Percentiles rank a stretch among this genome's conserved stretches.
These are phyloP conservation scores for Moringa oleifera DNA, from an alignment of 345 rosid genomes.

Conservation along the genomic window DNA sequence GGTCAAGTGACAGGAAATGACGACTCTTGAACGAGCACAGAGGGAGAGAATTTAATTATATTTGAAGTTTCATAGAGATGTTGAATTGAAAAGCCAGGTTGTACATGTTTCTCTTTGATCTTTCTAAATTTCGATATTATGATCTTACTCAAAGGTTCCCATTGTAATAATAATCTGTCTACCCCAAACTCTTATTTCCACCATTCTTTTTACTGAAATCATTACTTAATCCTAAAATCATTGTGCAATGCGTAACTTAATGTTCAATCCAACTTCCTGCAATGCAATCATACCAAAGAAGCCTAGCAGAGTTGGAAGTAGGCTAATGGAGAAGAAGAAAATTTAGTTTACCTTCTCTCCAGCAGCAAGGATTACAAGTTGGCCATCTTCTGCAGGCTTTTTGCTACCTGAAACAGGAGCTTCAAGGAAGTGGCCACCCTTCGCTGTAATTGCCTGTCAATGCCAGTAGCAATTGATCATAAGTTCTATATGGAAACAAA, in stretches of 20 bases:
- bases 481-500: neutral
- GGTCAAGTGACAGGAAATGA: neutral
- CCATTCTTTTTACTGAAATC: neutral
- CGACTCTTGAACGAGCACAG: neutral
- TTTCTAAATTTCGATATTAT: neutral
- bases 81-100: neutral
- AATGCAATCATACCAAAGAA: neutral
- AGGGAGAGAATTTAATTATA: neutral
- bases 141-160: neutral
- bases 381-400: conserved; percentile 97
- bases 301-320: neutral
- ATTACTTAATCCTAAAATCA: neutral
- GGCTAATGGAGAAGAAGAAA: neutral
- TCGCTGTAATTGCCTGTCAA: conserved; percentile 64
- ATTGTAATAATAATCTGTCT: too few relatives aligned
- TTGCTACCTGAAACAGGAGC: conserved; percentile 98
- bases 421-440: conserved; percentile 79
- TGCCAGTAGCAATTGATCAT: conserved; percentile 4
- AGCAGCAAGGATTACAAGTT: conserved; percentile 87
- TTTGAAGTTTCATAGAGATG: neutral
- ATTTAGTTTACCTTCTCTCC: conserved; percentile 68
- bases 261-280: neutral
- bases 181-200: too few relatives aligned
- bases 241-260: neutral
- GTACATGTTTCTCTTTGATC: neutral